Evolutionary conservation across 371 early-diverging fungal species (phyloP).

Genomic region (Paraphysoderma sedebokerense): DNA sequence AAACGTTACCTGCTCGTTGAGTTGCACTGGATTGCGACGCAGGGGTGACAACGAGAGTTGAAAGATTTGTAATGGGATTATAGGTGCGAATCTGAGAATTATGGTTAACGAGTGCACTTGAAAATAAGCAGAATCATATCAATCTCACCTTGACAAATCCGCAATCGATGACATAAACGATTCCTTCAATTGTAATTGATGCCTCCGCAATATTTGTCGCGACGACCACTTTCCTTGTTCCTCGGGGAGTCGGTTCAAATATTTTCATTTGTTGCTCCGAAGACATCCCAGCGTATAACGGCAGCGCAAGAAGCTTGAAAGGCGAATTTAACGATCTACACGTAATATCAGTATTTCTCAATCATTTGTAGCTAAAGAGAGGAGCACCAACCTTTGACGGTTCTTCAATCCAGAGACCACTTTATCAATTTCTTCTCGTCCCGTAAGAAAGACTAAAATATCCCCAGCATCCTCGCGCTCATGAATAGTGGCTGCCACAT

Average conservation of each 20-base stretch:
- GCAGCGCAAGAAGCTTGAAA: conserved; percentile 41
- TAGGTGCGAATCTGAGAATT: no score
- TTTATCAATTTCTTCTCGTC: conserved; percentile 86
- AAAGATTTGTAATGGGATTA: no score
- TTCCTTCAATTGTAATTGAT: conserved; percentile 91
- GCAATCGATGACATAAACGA: conserved; percentile 94
- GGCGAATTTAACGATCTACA: not conserved
- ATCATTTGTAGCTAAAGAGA: not conserved
- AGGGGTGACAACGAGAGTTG: conserved; percentile 39
- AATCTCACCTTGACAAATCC: conserved; percentile 75
- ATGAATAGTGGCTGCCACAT: conserved; percentile 48
- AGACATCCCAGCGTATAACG: conserved; percentile 82
- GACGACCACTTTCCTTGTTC: conserved; percentile 74
- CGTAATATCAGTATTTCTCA: no score
- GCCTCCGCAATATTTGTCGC: conserved; percentile 98
- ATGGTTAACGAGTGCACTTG: no score
- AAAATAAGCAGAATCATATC: no score
- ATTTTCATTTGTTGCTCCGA: conserved; percentile 78
- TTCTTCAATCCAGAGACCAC: conserved; percentile 6
- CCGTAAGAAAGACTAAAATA: conserved; percentile 79
- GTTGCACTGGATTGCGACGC: conserved; percentile 62
- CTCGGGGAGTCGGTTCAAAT: conserved; percentile 63
- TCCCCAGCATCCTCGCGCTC: conserved; percentile 67
- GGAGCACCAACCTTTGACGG: not conserved
- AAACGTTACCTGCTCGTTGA: conserved; percentile 72